These are phyloP conservation scores for Ceraceosorus guamensis DNA, from an alignment of 1,284 basidiomycete species.

Conservation along the genomic window DNA sequence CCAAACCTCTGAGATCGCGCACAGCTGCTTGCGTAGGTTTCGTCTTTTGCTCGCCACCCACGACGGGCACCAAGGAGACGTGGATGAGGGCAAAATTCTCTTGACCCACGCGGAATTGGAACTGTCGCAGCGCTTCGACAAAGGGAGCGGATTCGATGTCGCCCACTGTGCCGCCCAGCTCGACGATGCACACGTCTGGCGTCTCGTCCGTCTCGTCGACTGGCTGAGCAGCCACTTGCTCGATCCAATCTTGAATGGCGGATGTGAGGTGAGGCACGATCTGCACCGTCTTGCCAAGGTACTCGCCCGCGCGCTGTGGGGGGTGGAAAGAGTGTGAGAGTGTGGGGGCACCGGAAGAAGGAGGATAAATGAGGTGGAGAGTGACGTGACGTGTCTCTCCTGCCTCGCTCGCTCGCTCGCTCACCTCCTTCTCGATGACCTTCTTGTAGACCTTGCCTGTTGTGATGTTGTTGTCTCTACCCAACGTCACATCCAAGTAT, in stretches of 20 bases:
- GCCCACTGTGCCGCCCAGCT: conserved; percentile 90
- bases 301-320: conserved; percentile 81
- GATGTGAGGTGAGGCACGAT: conserved; percentile 95
- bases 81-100: conserved; percentile 97
- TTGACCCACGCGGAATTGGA: conserved; percentile 92
- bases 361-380: no score
- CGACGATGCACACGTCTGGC: conserved; percentile 95
- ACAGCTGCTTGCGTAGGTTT: conserved; percentile 98
- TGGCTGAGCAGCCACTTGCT: conserved; percentile 84
- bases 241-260: conserved; percentile 98
- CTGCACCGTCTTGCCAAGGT: conserved; percentile 95
- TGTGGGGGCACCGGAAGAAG: no score
- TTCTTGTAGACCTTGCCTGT: conserved; percentile 96
- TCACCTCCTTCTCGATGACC: conserved; percentile 93
- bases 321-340: no score
- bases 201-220: conserved; percentile 88
- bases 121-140: conserved; percentile 97
- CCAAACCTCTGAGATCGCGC: conserved; percentile 84
- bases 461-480: conserved; percentile 93
- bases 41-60: conserved; percentile 98
- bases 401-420: background rate
- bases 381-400: no score
- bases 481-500: conserved; percentile 89
- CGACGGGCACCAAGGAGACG: conserved; percentile 93
- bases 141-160: conserved; percentile 97